Base-by-base conservation (phyloP, 148 eudicot genomes). In the Linanthus parryae region DNA sequence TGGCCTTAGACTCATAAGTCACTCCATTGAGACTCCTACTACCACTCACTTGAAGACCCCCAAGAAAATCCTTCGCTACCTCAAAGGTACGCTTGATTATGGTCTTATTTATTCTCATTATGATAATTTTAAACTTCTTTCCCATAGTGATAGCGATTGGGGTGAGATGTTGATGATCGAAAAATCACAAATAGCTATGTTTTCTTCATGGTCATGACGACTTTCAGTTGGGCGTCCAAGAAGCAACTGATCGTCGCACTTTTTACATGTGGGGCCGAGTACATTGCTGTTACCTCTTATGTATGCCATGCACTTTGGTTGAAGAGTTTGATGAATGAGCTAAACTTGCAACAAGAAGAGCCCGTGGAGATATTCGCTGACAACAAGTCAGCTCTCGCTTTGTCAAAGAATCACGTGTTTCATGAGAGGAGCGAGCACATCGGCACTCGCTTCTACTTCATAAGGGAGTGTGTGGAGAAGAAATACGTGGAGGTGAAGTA, bases 221-320 rank as follows among this genome's bases (percentile, higher is more conserved):
- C 52, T 21, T 30, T 57, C 17, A 45, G 17, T 19, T 37, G 45
- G 45, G 17, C 13, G 15, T 44, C 39, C 13, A 44, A 44, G 43
- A 44, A 57, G 21, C 52, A 57, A 45, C 62, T 13, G 9, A 57
- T 45, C 6, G 52, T 57, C 0, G 22, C 62, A 15, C 42, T 45
- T 13, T 57, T 43, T 11, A 44, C 30, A 10, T 30, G 43, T 31
- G 62, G 45, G 16, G 52, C 62, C 1, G 61, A 57, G 36, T 57
- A 42, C 20, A 25, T 57, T 19, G 50, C 37, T 4, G 48, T 40
- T 4, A 39, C 26, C 18, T 28, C 50, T 7, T 40, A 50, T 44
- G 50, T 44, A 9, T 55, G 59, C 8, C 47, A 55, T 27, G 43
- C 35, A 5, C 19, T 57, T 3, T 57, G 52, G 52, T 20, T 45